Evolutionary conservation across 106 monocot genomes (phyloP).

Genomic region (Dioscorea dumetorum): DNA sequence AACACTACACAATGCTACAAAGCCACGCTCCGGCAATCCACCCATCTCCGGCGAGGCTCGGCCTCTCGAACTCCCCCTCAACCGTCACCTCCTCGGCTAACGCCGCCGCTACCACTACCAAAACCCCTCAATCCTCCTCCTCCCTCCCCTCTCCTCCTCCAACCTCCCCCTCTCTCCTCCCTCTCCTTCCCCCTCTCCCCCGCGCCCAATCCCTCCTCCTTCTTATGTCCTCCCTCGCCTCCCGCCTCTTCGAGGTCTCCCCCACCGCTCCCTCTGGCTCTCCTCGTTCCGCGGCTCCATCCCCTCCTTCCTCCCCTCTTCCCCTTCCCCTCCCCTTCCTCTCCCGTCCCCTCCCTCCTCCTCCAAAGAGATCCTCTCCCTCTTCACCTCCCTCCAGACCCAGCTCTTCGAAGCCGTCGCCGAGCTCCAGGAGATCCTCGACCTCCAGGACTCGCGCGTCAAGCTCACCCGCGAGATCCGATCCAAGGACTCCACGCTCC

Average conservation of each 20-base stretch:
- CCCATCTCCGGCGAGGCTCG: conserved; percentile 34
- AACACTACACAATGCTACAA: conserved; percentile 15
- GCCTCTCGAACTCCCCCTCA: conserved; percentile 46
- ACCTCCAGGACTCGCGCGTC: conserved; percentile 54
- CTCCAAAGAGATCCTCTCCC: conserved; percentile 60
- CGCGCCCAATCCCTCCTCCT: conserved; percentile 73
- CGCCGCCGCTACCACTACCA: conserved; percentile 12
- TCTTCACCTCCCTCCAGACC: conserved; percentile 77
- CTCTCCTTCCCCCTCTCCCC: conserved; percentile 83
- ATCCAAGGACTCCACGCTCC: conserved; percentile 42
- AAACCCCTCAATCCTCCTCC: conserved; percentile 1
- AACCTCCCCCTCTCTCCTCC: conserved; percentile 52
- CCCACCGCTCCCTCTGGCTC: conserved; percentile 66
- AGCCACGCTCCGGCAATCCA: conserved; percentile 18
- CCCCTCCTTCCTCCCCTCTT: conserved; percentile 37
- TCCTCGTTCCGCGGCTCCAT: conserved; percentile 51
- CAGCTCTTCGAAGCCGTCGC: conserved; percentile 83
- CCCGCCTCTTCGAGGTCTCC: conserved; percentile 75
- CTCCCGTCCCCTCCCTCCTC: conserved; percentile 28
- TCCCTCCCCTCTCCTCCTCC: conserved; percentile 2
- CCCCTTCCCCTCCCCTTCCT: conserved; percentile 10
- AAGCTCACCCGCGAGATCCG: conserved; percentile 41
- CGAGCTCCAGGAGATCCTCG: conserved; percentile 82
- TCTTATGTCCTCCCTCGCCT: conserved; percentile 68
- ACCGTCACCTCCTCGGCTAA: conserved; percentile 7